phyloP scores from a whole-genome alignment of 1,284 basidiomycete genomes.

The Malassezia restricta region DNA sequence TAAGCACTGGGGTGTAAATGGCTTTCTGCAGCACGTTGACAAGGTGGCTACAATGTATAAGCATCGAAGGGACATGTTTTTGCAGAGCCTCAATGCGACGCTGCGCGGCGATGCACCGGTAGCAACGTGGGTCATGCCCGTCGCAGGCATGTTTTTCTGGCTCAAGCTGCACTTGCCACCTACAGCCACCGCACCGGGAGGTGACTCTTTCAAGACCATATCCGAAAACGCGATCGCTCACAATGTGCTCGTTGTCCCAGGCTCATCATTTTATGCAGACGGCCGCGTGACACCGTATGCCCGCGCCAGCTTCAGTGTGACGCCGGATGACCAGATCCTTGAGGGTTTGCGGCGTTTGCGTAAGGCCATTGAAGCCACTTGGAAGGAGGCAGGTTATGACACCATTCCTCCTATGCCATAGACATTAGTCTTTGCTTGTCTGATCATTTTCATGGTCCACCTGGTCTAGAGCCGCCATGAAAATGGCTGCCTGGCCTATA shows the following conservation, averaged over 20 bases:
- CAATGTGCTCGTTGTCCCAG: slow-evolving; percentile 75
- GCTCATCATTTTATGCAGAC: slow-evolving; percentile 50
- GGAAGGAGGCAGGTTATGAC: slow-evolving; percentile 26
- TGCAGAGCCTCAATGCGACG: slow-evolving; percentile 61
- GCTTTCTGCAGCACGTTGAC: slow-evolving; percentile 63
- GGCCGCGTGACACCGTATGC: slow-evolving; percentile 30
- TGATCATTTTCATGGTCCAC: slow-evolving; percentile 13
- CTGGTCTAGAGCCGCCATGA: slow-evolving; percentile 17
- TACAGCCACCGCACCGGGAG: slow-evolving; percentile 31
- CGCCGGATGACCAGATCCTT: slow-evolving; percentile 28
- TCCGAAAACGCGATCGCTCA: slow-evolving; percentile 63
- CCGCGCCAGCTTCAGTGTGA: slow-evolving; percentile 36
- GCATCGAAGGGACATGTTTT: slow-evolving; percentile 65
- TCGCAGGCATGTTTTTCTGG: slow-evolving; percentile 57
- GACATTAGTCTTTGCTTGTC: background rate
- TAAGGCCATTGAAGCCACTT: slow-evolving; percentile 27
- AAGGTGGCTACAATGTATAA: slow-evolving; percentile 65
- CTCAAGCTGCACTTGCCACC: slow-evolving; percentile 39
- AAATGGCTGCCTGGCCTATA: slow-evolving; percentile 11
- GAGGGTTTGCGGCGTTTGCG: slow-evolving; percentile 32
- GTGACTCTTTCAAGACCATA: slow-evolving; percentile 68
- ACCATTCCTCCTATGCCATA: slow-evolving; percentile 4
- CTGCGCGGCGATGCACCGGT: slow-evolving; percentile 47
- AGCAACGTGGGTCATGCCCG: slow-evolving; percentile 61
- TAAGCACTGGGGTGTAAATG: slow-evolving; percentile 56